phyloP scores from a whole-genome alignment of 192 early-diverging fungal genomes.

The Diversispora eburnea region DNA sequence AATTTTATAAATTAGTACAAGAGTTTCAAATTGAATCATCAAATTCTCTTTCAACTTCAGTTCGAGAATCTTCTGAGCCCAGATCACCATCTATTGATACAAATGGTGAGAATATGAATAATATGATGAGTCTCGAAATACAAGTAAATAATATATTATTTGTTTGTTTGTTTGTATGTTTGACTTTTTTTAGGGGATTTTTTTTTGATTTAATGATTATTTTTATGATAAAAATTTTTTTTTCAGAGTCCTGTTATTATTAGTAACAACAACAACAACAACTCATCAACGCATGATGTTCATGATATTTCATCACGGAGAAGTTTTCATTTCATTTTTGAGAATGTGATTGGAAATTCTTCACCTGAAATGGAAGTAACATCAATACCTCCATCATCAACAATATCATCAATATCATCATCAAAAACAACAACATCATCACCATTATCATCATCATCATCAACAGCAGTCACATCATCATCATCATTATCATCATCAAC shows the following conservation, averaged over 20 bases:
- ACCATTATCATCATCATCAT: background rate
- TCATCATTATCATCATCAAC: background rate
- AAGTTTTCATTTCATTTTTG: too few relatives aligned
- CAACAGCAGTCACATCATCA: background rate
- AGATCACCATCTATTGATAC: background rate
- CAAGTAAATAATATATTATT: background rate
- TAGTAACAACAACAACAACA: too few relatives aligned
- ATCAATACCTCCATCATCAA: too few relatives aligned
- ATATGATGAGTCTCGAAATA: background rate
- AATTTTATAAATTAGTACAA: background rate
- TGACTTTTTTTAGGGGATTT: too few relatives aligned
- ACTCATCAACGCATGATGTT: too few relatives aligned
- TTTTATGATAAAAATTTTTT: too few relatives aligned
- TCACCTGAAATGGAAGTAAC: too few relatives aligned
- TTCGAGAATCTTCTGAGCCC: background rate
- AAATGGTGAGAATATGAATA: background rate
- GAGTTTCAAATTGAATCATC: background rate
- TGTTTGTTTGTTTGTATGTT: too few relatives aligned
- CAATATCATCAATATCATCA: background rate
- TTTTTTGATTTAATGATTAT: too few relatives aligned
- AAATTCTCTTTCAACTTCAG: background rate
- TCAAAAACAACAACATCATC: background rate
- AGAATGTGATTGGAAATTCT: too few relatives aligned
- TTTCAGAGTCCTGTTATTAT: too few relatives aligned
- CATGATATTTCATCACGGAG: too few relatives aligned